Base-by-base conservation (phyloP, 1,284 basidiomycete genomes). In the Ganoderma sp. region DNA sequence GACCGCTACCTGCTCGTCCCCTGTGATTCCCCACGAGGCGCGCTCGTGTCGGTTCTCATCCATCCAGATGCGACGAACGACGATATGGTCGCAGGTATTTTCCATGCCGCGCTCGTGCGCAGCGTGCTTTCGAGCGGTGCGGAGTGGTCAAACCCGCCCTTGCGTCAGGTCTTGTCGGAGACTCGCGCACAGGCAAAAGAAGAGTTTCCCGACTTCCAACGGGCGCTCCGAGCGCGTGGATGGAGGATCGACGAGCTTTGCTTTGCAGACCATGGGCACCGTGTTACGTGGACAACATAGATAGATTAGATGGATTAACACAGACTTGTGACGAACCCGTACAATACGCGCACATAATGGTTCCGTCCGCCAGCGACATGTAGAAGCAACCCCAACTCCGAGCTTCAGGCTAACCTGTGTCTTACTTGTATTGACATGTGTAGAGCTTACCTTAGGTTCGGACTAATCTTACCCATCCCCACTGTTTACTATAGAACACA, bases 231-330 rank as follows among this genome's bases (percentile, higher is more conserved):
- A 37, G 70, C 71, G 45, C 71, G 69, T 22, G 76, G 73, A 12
- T 79, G 78, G 78, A 70, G 74, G 25, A 76, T 73, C 22, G 75
- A 79, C 65, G 78, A 79, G 52, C 70, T 79, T 17, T 74, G 74
- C 41, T 78, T 76, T 45, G 76, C 78, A 3, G 78, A 79, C 63
- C 76, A 71, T 50, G 78, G 78, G 6, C 70, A 77, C 37, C 63
- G 78, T 22, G 73, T 79, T 59, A 71, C 73, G 48, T 78, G 77
- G 77, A 73, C 74, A 34, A 50, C 67, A 45, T 65, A 59, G 61
- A 61, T 15, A 37, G n/a, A 43, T 56, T 28, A 22, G 48, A 34
- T 39, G 14, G 15, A 57, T 37, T 10, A 32, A 57, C 32, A 19
- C 22, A 25, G 48, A 25, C 48, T 22, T 25, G 48, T 15, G 48